A percentile compares a stretch with the other conserved stretches of the same genome.
These are phyloP conservation scores for Loxodes magnus DNA, from an alignment of 73 alveolate genomes.

Conservation along the genomic window DNA sequence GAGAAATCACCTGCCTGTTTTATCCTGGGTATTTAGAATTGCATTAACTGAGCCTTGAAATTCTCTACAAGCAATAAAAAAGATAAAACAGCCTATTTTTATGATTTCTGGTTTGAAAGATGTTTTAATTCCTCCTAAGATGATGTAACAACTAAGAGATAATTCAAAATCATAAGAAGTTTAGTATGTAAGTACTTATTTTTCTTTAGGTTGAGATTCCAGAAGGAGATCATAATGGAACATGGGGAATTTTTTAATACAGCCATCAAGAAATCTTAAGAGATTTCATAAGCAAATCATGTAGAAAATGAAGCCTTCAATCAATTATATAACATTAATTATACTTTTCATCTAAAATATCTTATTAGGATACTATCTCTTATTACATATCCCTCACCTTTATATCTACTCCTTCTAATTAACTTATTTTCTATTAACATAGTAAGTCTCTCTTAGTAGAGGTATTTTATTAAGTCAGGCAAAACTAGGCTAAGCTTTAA, in stretches of 20 bases:
- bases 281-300: not conserved
- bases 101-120: slow-evolving; percentile 36
- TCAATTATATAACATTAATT: no score
- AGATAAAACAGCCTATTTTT: slow-evolving; percentile 26
- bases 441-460: no score
- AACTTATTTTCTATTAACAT: no score
- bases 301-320: no score
- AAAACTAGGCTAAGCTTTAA: no score
- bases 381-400: no score
- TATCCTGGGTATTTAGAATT: slow-evolving; percentile 41
- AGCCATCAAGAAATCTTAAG: not conserved
- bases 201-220: not conserved
- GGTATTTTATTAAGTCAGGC: no score
- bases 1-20: slow-evolving; percentile 62
- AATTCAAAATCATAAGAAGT: slow-evolving; percentile 4
- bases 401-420: no score
- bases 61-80: slow-evolving; percentile 43
- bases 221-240: not conserved
- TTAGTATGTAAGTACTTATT: not conserved
- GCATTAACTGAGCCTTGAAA: slow-evolving; percentile 75
- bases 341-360: no score
- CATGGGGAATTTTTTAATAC: not conserved
- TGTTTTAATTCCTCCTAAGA: slow-evolving; percentile 26
- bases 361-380: no score
- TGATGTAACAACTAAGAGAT: slow-evolving; percentile 10